Evolutionary conservation across 176 grass and related monocot species (phyloP), one percentile per base, ranked within the genome.

Genomic region (Saccharum officinarum): DNA sequence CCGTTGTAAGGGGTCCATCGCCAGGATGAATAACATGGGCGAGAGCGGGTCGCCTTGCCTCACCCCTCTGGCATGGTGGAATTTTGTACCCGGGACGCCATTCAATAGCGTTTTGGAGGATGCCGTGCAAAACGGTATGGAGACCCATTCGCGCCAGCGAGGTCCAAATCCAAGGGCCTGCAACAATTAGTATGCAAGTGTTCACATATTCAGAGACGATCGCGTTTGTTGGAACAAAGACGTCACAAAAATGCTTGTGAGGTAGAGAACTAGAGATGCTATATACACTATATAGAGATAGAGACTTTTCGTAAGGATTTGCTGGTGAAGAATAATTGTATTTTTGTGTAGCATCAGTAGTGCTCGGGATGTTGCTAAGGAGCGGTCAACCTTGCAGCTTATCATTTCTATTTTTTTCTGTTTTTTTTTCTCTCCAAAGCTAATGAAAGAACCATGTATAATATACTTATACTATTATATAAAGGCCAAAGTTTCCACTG

Each of bases 401-500:
- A 8, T 17, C n/a, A n/a, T 67, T 65, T 57, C 52, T 34, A 4
- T 4, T 28, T 10, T 39, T 67, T 37, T 47, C 4, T 14, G 25
- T 33, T 23, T 80, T 17, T 0, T 17, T 7, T 28, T 20, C 12
- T 12, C 12, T 26, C 10, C n/a, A 62, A 62, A 62, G 59, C n/a
- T 62, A 62, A 25, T 25, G 10, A 62, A 26, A 62, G 59, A 62
- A 62, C 22, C 59, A 62, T 62, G 54, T 4, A n/a, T 60, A 28
- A 28, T 28, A 28, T 28, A 28, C 28, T 28, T 28, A 28, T 28
- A 28, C 28, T 28, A 28, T 28, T 28, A 28, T 34, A 16, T 25
- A 85, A 89, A 62, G 52, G 62, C 7, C 37, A 37, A 59, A 75
- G 46, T 75, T n/a, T 80, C 61, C 13, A 76, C 67, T 55, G 31